Conservation (phyloP, 2,329 filamentous ascomycete species). For the Cercospora citrullina region DNA sequence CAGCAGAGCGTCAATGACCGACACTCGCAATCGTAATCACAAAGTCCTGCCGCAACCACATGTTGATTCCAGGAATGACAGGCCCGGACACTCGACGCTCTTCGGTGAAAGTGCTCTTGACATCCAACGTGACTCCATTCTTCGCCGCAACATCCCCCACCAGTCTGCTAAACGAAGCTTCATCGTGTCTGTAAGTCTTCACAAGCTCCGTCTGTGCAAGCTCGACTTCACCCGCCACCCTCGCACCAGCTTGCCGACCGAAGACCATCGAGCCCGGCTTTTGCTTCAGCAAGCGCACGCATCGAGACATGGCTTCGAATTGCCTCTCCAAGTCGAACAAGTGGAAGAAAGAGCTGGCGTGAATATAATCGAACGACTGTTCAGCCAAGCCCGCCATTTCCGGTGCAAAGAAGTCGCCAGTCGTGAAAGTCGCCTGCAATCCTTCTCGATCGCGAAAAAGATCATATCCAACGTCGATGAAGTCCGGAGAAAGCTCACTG, state of each 20-base stretch:
- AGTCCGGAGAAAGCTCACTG: constrained; percentile 11
- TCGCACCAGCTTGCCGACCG: background rate
- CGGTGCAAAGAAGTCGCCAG: constrained; percentile 1
- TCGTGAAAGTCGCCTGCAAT: constrained; percentile 38
- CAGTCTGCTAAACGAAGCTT: constrained; percentile 28
- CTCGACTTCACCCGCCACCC: background rate
- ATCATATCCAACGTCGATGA: constrained; percentile 42
- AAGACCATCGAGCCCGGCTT: background rate
- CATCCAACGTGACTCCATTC: constrained; percentile 41
- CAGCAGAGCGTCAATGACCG: background rate
- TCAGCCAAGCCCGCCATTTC: constrained; percentile 32
- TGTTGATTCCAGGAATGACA: background rate
- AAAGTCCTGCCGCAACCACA: constrained; percentile 4
- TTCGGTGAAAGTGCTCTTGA: background rate
- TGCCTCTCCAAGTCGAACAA: constrained; percentile 43
- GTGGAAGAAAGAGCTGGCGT: constrained; percentile 48
- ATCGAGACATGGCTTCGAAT: background rate
- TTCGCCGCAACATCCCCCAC: constrained; percentile 44
- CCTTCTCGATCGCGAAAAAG: constrained; percentile 41
- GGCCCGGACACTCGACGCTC: background rate
- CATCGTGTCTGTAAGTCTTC: background rate
- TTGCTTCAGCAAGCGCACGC: background rate
- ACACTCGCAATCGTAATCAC: background rate
- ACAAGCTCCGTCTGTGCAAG: background rate
- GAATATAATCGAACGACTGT: constrained; percentile 42